Conservation (phyloP, 1,139 yeast species). For the Zygosaccharomyces sapae region DNA sequence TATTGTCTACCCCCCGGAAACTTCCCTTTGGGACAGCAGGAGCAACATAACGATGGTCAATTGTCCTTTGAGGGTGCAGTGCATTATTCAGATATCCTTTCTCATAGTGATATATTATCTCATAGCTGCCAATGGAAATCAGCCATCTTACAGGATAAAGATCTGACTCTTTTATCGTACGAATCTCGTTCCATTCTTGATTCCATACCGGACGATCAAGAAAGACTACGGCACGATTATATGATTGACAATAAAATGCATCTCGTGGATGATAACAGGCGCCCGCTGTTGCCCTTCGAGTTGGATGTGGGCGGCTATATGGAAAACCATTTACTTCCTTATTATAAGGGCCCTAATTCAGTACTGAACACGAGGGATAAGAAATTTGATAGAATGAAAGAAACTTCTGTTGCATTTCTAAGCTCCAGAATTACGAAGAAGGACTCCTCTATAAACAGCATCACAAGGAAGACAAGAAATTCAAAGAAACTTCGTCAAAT, state of each 20-base stretch:
- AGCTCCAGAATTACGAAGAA: slow-evolving; percentile 17
- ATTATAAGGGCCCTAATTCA: slow-evolving; percentile 1
- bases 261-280: slow-evolving; percentile 30
- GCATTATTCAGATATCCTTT: slow-evolving; percentile 37
- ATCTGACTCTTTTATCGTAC: slow-evolving; percentile 42
- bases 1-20: slow-evolving; percentile 34
- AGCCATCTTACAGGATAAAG: slow-evolving; percentile 38
- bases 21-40: slow-evolving; percentile 3
- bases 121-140: slow-evolving; percentile 37
- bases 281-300: slow-evolving; percentile 36
- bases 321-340: slow-evolving; percentile 3
- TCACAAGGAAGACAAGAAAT: slow-evolving; percentile 29
- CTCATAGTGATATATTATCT: slow-evolving; percentile 42
- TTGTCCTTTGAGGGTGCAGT: slow-evolving; percentile 16
- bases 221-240: slow-evolving; percentile 27
- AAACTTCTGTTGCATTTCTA: slow-evolving; percentile 16
- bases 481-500: slow-evolving; percentile 25
- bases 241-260: slow-evolving; percentile 30
- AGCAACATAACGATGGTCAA: slow-evolving; percentile 1
- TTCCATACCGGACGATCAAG: slow-evolving; percentile 32
- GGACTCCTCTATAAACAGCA: slow-evolving; percentile 6
- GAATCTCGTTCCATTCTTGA: slow-evolving; percentile 36
- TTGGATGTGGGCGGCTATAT: slow-evolving; percentile 38
- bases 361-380: not conserved
- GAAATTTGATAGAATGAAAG: slow-evolving; percentile 12